These are phyloP conservation scores for Pichia nakasei DNA, from an alignment of 805 yeast genomes.

Conservation along the genomic window DNA sequence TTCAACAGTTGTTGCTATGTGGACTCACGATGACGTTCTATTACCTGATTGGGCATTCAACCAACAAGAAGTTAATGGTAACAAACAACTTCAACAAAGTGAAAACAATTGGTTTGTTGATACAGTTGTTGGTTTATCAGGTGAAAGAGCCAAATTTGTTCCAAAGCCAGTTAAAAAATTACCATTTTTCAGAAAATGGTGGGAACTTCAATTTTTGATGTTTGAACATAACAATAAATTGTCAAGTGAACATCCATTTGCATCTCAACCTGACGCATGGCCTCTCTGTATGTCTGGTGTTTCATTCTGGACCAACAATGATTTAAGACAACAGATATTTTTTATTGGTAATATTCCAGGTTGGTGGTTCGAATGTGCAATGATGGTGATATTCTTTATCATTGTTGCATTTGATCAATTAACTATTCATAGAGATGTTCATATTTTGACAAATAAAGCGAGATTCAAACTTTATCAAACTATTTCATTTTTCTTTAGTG, in stretches of 20 bases:
- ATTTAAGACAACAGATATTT: slow-evolving; percentile 64
- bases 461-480: slow-evolving; percentile 70
- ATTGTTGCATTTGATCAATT: slow-evolving; percentile 66
- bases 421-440: slow-evolving; percentile 61
- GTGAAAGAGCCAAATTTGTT: slow-evolving; percentile 49
- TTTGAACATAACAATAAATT: slow-evolving; percentile 86
- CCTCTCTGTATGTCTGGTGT: slow-evolving; percentile 86
- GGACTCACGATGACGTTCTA: slow-evolving; percentile 78
- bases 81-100: slow-evolving; percentile 63
- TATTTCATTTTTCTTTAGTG: slow-evolving; percentile 72
- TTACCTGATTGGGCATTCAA: slow-evolving; percentile 93
- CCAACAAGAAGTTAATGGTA: slow-evolving; percentile 94
- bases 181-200: slow-evolving; percentile 80
- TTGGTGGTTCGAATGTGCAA: slow-evolving; percentile 73
- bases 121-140: slow-evolving; percentile 54
- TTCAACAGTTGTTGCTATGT: slow-evolving; percentile 84
- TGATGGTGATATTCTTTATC: slow-evolving; percentile 55
- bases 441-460: slow-evolving; percentile 48
- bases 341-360: slow-evolving; percentile 87
- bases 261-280: slow-evolving; percentile 88
- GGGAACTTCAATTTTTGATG: slow-evolving; percentile 82
- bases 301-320: slow-evolving; percentile 86
- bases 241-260: slow-evolving; percentile 87
- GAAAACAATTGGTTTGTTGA: slow-evolving; percentile 75
- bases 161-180: slow-evolving; percentile 55